phyloP scores from a whole-genome alignment of 345 rosid species.

The Lumnitzera racemosa region DNA sequence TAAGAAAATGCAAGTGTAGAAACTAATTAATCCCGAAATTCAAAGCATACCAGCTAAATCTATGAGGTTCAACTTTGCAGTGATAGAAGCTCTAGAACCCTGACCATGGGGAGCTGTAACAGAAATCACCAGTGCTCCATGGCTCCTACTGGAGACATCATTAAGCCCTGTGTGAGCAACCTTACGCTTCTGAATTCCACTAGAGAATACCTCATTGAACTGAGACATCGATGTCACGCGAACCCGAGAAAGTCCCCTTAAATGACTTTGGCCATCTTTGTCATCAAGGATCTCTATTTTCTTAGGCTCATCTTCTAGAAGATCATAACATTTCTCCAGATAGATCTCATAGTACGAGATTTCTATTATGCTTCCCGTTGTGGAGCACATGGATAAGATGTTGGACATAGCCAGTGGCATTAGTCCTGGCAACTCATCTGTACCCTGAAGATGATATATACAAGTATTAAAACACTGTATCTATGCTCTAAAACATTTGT shows the following conservation, averaged over 20 bases:
- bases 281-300: slow-evolving; percentile 66
- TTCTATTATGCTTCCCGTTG: slow-evolving; percentile 42
- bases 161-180: slow-evolving; percentile 79
- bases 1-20: no score
- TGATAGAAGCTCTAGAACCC: slow-evolving; percentile 25
- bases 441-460: slow-evolving; percentile 42
- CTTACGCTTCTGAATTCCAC: slow-evolving; percentile 64
- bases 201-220: slow-evolving; percentile 43
- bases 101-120: slow-evolving; percentile 34
- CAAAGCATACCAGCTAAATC: slow-evolving; percentile 70
- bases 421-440: slow-evolving; percentile 48
- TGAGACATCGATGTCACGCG: slow-evolving; percentile 48
- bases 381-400: slow-evolving; percentile 45
- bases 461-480: no score
- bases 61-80: slow-evolving; percentile 84
- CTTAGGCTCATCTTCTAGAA: slow-evolving; percentile 40
- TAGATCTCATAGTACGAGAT: slow-evolving; percentile 90
- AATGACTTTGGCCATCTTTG: slow-evolving; percentile 68
- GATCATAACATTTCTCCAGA: slow-evolving; percentile 89
- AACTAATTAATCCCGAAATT: neutral
- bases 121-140: slow-evolving; percentile 72
- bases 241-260: slow-evolving; percentile 63
- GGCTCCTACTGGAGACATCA: slow-evolving; percentile 92
- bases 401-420: slow-evolving; percentile 70
- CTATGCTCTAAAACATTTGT: no score